Evolutionary conservation across 495 filamentous ascomycete genomes (phyloP).

Genomic region (Penicillium bialowiezense): DNA sequence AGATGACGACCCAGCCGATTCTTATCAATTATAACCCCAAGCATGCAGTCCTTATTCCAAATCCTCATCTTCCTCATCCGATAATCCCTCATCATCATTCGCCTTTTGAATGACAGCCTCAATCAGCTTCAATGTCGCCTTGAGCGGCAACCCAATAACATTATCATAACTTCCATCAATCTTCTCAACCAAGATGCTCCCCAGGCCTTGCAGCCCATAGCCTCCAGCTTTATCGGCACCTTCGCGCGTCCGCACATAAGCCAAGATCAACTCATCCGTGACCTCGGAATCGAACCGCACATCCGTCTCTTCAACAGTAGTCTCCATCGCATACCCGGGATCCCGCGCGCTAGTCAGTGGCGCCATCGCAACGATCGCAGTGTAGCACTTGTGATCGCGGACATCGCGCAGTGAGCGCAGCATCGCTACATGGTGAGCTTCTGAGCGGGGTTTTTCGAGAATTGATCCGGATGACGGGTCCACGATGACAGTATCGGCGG

Average conservation of each 20-base stretch:
- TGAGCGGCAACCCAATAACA: conserved; percentile 89
- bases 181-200: conserved; percentile 78
- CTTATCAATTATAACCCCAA: background rate
- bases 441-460: conserved; percentile 82
- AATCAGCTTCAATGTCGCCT: conserved; percentile 75
- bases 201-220: conserved; percentile 89
- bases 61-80: conserved; percentile 25
- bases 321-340: conserved; percentile 83
- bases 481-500: conserved; percentile 90
- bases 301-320: conserved; percentile 79
- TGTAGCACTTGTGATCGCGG: conserved; percentile 72
- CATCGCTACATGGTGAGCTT: conserved; percentile 81
- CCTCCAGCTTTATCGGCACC: conserved; percentile 95
- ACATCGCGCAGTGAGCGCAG: conserved; percentile 73
- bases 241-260: conserved; percentile 88
- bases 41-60: conserved; percentile 14
- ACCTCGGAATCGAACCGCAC: conserved; percentile 74
- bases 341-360: conserved; percentile 70
- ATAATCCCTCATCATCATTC: conserved; percentile 49
- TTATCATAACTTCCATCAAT: conserved; percentile 92
- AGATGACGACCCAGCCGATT: background rate
- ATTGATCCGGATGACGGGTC: conserved; percentile 59
- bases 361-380: conserved; percentile 75
- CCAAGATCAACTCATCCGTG: conserved; percentile 77
- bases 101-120: conserved; percentile 69